Conservation (phyloP, 768 basidiomycete species). For the Leccinum longicurvipes region DNA sequence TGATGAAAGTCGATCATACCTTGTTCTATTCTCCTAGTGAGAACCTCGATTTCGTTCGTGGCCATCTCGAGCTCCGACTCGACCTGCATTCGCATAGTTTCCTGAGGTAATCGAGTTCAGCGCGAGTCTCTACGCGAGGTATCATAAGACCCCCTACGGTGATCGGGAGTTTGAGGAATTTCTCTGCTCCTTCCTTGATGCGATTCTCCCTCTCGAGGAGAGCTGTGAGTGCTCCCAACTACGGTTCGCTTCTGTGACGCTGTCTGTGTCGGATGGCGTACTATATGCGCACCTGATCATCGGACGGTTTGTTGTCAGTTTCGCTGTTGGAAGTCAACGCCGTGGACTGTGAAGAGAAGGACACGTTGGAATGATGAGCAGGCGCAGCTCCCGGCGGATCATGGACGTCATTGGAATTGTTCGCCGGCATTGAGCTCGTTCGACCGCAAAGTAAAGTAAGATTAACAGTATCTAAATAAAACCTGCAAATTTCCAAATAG, state of each 20-base stretch:
- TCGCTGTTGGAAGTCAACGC: constrained; percentile 20
- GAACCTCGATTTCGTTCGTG: constrained; percentile 63
- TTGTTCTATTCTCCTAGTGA: constrained; percentile 51
- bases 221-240: constrained; percentile 68
- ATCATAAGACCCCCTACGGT: constrained; percentile 36
- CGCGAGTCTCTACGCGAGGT: constrained; percentile 2
- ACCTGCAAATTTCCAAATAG: too few relatives aligned
- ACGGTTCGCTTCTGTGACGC: constrained; percentile 6
- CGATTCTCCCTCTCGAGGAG: constrained; percentile 73
- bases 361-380: constrained; percentile 26
- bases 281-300: constrained; percentile 29
- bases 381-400: constrained; percentile 18
- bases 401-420: constrained; percentile 23
- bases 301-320: constrained; percentile 24
- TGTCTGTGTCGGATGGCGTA: not conserved
- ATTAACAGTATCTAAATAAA: too few relatives aligned
- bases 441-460: too few relatives aligned
- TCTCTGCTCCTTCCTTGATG: constrained; percentile 92
- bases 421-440: too few relatives aligned
- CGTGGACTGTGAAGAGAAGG: constrained; percentile 31
- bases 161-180: constrained; percentile 68
- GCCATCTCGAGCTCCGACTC: constrained; percentile 77
- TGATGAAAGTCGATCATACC: constrained; percentile 25
- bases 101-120: constrained; percentile 30
- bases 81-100: constrained; percentile 66